Percentiles rank a stretch among this genome's conserved stretches.
These are phyloP conservation scores for Fusarium irregulare DNA, from an alignment of 2,329 filamentous ascomycete genomes.

Conservation along the genomic window DNA sequence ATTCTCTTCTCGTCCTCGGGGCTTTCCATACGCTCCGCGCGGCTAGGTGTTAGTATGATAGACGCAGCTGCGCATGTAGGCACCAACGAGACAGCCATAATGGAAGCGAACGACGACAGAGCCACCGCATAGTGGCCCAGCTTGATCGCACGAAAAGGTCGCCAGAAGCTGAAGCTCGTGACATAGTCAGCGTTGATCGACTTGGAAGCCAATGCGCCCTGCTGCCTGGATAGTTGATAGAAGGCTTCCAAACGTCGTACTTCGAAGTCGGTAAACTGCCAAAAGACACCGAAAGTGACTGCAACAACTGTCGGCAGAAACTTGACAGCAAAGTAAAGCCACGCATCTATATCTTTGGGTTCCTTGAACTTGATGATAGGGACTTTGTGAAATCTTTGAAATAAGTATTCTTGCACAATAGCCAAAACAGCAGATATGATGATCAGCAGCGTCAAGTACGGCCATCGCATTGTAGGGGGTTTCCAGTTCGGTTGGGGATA, in stretches of 20 bases:
- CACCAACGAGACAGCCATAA: conserved; percentile 74
- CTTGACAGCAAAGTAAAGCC: conserved; percentile 70
- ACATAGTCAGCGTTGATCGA: conserved; percentile 81
- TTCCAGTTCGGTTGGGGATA: conserved; percentile 75
- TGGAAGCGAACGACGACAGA: conserved; percentile 71
- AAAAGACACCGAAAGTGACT: conserved; percentile 71
- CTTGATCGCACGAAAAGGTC: conserved; percentile 71
- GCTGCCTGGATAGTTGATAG: conserved; percentile 71
- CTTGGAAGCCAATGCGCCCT: conserved; percentile 70
- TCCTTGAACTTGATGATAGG: conserved; percentile 63
- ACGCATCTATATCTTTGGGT: conserved; percentile 62
- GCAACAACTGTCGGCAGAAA: conserved; percentile 71
- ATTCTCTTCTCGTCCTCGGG: conserved; percentile 64
- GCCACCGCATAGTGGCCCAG: conserved; percentile 76
- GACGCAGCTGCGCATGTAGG: conserved; percentile 75
- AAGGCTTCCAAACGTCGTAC: conserved; percentile 75
- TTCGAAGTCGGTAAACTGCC: conserved; percentile 74
- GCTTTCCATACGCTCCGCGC: conserved; percentile 55
- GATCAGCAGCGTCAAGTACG: conserved; percentile 67
- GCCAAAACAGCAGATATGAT: conserved; percentile 65
- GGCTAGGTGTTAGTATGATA: conserved; percentile 66
- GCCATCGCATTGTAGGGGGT: conserved; percentile 72
- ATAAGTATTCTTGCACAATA: conserved; percentile 65
- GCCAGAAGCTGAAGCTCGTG: conserved; percentile 73
- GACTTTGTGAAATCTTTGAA: conserved; percentile 58